Conservation (phyloP, 2,329 filamentous ascomycete species). For the Fusarium lyarnte region DNA sequence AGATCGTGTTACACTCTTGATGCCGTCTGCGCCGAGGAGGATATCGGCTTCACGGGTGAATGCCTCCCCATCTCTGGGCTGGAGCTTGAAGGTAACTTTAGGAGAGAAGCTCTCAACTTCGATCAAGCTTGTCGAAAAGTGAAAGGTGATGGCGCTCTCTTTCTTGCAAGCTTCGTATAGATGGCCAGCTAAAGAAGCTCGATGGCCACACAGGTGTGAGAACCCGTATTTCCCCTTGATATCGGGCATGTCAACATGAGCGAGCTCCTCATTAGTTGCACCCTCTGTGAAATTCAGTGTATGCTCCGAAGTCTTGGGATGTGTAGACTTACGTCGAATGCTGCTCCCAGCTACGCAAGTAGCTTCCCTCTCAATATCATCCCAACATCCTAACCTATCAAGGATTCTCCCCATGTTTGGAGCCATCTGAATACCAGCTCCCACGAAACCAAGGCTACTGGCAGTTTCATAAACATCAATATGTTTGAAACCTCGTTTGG, state of each 20-base stretch:
- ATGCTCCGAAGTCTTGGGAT: background rate
- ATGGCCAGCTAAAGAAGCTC: constrained; percentile 74
- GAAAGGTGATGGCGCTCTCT: constrained; percentile 72
- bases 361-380: constrained; percentile 59
- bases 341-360: constrained; percentile 44
- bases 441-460: constrained; percentile 59
- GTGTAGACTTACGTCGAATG: constrained; percentile 37
- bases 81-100: constrained; percentile 29
- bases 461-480: constrained; percentile 43
- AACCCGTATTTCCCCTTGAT: constrained; percentile 75
- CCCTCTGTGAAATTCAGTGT: constrained; percentile 61
- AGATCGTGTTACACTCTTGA: constrained; percentile 59
- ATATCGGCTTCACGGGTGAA: constrained; percentile 54
- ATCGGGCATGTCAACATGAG: constrained; percentile 74
- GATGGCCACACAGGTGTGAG: constrained; percentile 82
- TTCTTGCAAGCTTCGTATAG: constrained; percentile 75
- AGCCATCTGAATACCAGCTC: constrained; percentile 85
- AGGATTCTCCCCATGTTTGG: constrained; percentile 85
- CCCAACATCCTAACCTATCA: constrained; percentile 77
- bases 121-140: constrained; percentile 58
- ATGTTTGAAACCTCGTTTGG: constrained; percentile 42
- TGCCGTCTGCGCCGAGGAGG: constrained; percentile 63
- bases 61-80: constrained; percentile 30
- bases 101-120: constrained; percentile 41
- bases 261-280: constrained; percentile 74